Evolutionary conservation across 805 yeast genomes (phyloP), one percentile per base, ranked within the genome.

Genomic region (Candida sonorensis): DNA sequence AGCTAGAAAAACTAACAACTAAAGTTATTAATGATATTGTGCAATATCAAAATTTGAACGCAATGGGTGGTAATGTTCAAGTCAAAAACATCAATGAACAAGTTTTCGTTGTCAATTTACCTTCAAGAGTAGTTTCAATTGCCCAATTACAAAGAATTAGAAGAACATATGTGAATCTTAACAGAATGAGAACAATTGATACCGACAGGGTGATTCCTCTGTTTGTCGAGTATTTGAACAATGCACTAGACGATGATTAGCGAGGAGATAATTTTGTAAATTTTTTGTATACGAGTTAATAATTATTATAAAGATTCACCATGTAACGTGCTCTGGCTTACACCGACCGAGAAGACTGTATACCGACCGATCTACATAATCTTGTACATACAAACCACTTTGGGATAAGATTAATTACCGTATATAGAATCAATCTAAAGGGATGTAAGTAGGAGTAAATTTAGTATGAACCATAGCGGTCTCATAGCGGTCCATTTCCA

Each of bases 91-190:
- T 33, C 10, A 55, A 61, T 19, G 62, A 54, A 5, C 51, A 50
- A 12, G 62, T 69, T 14, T 60, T 50, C 25, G 21, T 31, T 27
- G 72, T 86, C 4, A 74, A 72, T 12, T 57, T 90, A 47, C 96
- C 96, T 2, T 33, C 50, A 2, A 59, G 60, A 5, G 57, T 69
- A 1, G 75, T 82, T 7, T 72, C 84, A 10, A 64, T 78, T 24
- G 84, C 95, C 0, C 87, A 83, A 49, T 53, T 92, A 33, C 95
- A 88, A 47, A 66, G 98, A 38, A 63, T 85, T 10, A 68, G 95
- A 54, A 69, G 98, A 45, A 79, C 87, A 12, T 90, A 81, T 56
- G 74, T 88, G n/a, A 66, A 75, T 24, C 64, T 90, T 54, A 86
- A 90, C 53, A 72, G 84, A 45, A 75, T 87, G 66, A 68, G 95